Evolutionary conservation across 352 stramenopile genomes (phyloP).

Genomic region (Phytophthora sp.): DNA sequence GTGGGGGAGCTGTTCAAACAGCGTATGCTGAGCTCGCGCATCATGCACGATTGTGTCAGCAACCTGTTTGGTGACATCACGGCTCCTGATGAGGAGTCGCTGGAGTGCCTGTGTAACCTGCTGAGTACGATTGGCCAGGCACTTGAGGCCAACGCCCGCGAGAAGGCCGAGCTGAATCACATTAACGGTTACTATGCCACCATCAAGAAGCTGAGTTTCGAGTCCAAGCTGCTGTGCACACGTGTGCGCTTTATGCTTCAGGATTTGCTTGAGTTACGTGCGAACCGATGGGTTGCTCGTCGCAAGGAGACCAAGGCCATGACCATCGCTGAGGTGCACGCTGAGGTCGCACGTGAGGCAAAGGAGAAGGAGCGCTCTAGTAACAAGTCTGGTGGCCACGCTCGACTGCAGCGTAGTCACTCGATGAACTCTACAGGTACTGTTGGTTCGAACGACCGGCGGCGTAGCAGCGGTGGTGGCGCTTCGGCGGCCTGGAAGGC

Average conservation of each 20-base stretch:
- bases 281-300: constrained; percentile 76
- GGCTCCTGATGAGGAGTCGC: constrained; percentile 92
- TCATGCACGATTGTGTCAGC: constrained; percentile 94
- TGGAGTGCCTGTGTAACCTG: constrained; percentile 96
- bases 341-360: constrained; percentile 70
- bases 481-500: constrained; percentile 73
- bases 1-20: constrained; percentile 97
- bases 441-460: constrained; percentile 41
- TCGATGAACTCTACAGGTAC: constrained; percentile 55
- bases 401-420: constrained; percentile 65
- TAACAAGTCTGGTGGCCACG: constrained; percentile 34
- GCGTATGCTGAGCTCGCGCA: constrained; percentile 93
- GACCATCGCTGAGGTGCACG: constrained; percentile 84
- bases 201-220: constrained; percentile 71
- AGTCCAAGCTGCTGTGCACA: constrained; percentile 73
- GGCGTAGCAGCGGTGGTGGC: constrained; percentile 46
- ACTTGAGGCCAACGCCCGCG: constrained; percentile 71
- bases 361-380: constrained; percentile 71
- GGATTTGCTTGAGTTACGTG: constrained; percentile 78
- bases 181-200: constrained; percentile 76
- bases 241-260: constrained; percentile 88
- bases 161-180: constrained; percentile 58
- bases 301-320: constrained; percentile 86
- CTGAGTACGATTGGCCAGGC: constrained; percentile 93
- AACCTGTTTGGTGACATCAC: constrained; percentile 80